Evolutionary conservation across 768 basidiomycete genomes (phyloP), one percentile per base, ranked within the genome.

Genomic region (Boletus vinaceobasis): DNA sequence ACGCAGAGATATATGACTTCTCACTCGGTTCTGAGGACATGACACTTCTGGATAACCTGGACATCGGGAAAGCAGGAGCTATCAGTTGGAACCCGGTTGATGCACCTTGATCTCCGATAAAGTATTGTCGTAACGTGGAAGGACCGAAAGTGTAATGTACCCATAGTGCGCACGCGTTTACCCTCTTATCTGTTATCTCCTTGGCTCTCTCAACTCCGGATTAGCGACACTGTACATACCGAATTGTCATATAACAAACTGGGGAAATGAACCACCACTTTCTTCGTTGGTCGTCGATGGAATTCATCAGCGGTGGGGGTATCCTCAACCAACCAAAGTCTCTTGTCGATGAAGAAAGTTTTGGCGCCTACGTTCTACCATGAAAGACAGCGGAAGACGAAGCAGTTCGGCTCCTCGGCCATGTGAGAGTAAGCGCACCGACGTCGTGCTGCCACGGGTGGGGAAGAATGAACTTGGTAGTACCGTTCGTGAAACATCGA

Each of bases 61-160:
- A 96, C 65, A 71, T 75, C 47, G 94, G 90, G 0, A 78, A 84
- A 48, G 79, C 75, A 0, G 93, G 93, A 3, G 83, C 87, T 0
- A 72, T 89, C 42, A 86, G 81, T 57, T 96, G 93, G 94, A 92
- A 96, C 64, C 91, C 92, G 7, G 80, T 93, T 31, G 77, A 88
- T 60, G 66, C 63, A 7, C 59, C 71, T 29, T 71, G 65, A 71
- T 46, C 33, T 27, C 39, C 31, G n/a, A 40, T 67, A 44, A 61
- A 61, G 17, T 65, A 43, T 57, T 19, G 35, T 27, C n/a, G 32
- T 32, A 31, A 45, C 19, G 4, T 27, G 39, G 21, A 36, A 43
- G 43, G 46, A 45, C 17, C 11, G 45, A 21, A 21, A 4, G 21
- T 35, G 14, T 33, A 4, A n/a, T 35, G 14, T 33, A 27, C 15